Conservation (phyloP, 2,329 filamentous ascomycete species). For the Aspergillus transmontanensis region DNA sequence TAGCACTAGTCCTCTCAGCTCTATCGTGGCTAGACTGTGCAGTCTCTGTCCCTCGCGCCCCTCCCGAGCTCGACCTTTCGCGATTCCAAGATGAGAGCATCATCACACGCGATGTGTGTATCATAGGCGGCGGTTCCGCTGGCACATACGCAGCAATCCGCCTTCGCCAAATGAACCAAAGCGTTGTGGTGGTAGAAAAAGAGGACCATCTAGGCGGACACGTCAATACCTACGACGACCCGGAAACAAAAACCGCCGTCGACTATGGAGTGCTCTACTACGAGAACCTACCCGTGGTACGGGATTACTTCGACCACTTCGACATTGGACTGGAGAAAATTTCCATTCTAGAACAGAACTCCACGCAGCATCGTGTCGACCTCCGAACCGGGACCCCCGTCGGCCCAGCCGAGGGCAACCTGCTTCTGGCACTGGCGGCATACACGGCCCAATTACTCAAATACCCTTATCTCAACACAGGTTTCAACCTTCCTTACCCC, state of each 20-base stretch:
- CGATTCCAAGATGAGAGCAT: not conserved
- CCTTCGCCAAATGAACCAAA: constrained; percentile 28
- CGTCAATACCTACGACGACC: constrained; percentile 29
- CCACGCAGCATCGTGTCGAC: constrained; percentile 15
- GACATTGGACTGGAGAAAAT: constrained; percentile 14
- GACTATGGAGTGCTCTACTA: constrained; percentile 34
- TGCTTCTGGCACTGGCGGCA: constrained; percentile 11
- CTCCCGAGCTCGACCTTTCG: not conserved
- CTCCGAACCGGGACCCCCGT: constrained; percentile 25
- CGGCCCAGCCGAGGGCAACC: constrained; percentile 14
- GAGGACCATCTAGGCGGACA: constrained; percentile 30
- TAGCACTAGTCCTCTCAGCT: not conserved
- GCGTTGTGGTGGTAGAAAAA: constrained; percentile 31
- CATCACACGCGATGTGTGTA: constrained; percentile 28
- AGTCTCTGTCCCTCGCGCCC: not conserved
- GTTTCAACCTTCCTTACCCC: constrained; percentile 29
- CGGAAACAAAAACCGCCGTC: constrained; percentile 19
- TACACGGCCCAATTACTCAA: constrained; percentile 21
- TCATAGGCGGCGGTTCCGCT: constrained; percentile 33
- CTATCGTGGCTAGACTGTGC: not conserved
- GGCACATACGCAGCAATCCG: constrained; percentile 34
- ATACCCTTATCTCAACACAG: constrained; percentile 28
- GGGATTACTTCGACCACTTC: constrained; percentile 28
- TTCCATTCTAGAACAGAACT: not conserved
- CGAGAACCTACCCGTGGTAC: constrained; percentile 21